Evolutionary conservation across 495 filamentous ascomycete species (phyloP).

Genomic region (Aspergillus baeticus): DNA sequence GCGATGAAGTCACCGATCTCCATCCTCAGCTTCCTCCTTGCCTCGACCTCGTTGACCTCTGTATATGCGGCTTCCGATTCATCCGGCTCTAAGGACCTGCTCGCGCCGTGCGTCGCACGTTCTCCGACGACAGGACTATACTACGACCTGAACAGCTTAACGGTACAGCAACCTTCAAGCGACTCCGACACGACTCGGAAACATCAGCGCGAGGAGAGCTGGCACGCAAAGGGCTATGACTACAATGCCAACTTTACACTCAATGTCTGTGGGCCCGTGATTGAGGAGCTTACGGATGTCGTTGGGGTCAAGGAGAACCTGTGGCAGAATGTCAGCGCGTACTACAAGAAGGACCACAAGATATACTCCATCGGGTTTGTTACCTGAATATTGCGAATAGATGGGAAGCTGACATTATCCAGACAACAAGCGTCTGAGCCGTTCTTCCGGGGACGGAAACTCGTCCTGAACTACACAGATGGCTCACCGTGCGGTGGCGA

Average conservation of each 20-base stretch:
- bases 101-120: constrained; percentile 71
- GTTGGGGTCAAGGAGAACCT: constrained; percentile 60
- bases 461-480: constrained; percentile 87
- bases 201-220: constrained; percentile 68
- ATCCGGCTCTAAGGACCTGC: constrained; percentile 26
- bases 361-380: constrained; percentile 82
- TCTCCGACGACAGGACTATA: constrained; percentile 73
- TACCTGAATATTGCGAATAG: background rate
- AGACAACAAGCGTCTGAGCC: constrained; percentile 69
- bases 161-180: constrained; percentile 49
- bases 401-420: background rate
- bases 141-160: constrained; percentile 84
- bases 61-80: constrained; percentile 26
- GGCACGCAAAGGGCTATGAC: constrained; percentile 80
- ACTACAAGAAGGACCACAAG: constrained; percentile 70
- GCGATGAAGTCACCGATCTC: constrained; percentile 25
- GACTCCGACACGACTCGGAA: constrained; percentile 58
- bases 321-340: constrained; percentile 89
- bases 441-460: constrained; percentile 80
- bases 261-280: constrained; percentile 87
- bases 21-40: constrained; percentile 16
- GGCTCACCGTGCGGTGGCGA: constrained; percentile 73
- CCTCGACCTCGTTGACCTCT: constrained; percentile 16
- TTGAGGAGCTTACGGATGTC: constrained; percentile 72
- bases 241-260: constrained; percentile 89